phyloP scores from a whole-genome alignment of 257 asterid genomes.

The Solanum ossicruentum region DNA sequence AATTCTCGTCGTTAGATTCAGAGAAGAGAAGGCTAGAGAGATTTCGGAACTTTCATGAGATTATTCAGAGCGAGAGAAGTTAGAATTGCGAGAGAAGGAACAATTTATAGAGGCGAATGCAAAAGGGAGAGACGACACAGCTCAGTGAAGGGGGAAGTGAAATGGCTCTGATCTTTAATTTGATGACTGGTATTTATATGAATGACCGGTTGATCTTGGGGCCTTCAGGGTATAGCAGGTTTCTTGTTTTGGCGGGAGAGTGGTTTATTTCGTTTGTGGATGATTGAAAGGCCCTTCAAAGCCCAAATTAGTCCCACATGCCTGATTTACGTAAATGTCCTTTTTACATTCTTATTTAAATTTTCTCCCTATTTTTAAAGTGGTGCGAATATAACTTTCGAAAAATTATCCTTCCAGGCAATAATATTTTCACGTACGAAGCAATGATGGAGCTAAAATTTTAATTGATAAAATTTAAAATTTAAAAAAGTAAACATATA shows the following conservation, averaged over 20 bases:
- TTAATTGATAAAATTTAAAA: no score
- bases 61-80: background rate
- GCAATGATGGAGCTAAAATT: no score
- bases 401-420: background rate
- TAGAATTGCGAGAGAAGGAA: background rate
- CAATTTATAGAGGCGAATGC: background rate
- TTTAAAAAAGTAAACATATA: no score
- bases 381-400: background rate
- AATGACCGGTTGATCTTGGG: background rate
- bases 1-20: background rate
- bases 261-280: background rate
- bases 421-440: no score
- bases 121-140: background rate
- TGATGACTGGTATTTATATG: background rate
- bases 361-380: background rate
- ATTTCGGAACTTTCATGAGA: slow-evolving; percentile 4
- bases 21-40: background rate
- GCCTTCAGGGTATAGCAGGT: slow-evolving; percentile 8
- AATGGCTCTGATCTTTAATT: background rate
- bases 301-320: background rate
- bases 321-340: background rate
- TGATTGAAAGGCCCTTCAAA: background rate
- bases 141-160: background rate
- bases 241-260: slow-evolving; percentile 25
- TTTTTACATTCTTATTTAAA: background rate